phyloP scores from a whole-genome alignment of 2,329 filamentous ascomycete species.

The Fusarium proliferatum region DNA sequence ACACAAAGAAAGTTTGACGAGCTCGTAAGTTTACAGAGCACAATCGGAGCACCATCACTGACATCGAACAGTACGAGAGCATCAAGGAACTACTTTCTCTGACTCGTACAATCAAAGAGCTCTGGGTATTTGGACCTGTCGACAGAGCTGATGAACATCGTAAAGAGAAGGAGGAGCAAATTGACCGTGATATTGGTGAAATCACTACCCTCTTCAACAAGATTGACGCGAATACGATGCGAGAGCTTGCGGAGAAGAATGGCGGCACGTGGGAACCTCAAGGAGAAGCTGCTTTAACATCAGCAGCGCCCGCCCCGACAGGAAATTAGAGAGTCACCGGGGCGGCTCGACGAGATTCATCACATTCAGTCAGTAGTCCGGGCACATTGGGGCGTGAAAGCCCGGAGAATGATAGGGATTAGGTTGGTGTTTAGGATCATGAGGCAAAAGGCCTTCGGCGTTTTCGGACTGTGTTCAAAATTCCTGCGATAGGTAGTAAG shows the following conservation, averaged over 20 bases:
- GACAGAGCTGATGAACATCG: constrained; percentile 52
- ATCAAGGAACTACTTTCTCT: constrained; percentile 59
- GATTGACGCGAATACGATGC: constrained; percentile 51
- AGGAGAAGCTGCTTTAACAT: constrained; percentile 4
- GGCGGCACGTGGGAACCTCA: constrained; percentile 54
- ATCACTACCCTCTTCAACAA: constrained; percentile 51
- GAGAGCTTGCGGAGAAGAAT: constrained; percentile 47
- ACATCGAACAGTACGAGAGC: constrained; percentile 50
- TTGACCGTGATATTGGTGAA: constrained; percentile 51
- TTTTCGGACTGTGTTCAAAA: constrained; percentile 15
- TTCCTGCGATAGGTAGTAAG: not conserved
- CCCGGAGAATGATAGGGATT: no score
- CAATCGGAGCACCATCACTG: not conserved
- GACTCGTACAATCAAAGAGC: constrained; percentile 58
- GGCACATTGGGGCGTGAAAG: not conserved
- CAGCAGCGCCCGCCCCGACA: not conserved
- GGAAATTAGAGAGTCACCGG: constrained; percentile 10
- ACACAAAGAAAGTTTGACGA: constrained; percentile 60
- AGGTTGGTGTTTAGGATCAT: not conserved
- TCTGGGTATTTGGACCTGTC: constrained; percentile 58
- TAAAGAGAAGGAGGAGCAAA: constrained; percentile 51
- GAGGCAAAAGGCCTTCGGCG: not conserved
- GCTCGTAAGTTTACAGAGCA: constrained; percentile 45
- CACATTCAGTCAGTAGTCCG: not conserved
- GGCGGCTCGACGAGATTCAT: not conserved